phyloP scores from a whole-genome alignment of 805 yeast species.

The Zygoascus tannicola region DNA sequence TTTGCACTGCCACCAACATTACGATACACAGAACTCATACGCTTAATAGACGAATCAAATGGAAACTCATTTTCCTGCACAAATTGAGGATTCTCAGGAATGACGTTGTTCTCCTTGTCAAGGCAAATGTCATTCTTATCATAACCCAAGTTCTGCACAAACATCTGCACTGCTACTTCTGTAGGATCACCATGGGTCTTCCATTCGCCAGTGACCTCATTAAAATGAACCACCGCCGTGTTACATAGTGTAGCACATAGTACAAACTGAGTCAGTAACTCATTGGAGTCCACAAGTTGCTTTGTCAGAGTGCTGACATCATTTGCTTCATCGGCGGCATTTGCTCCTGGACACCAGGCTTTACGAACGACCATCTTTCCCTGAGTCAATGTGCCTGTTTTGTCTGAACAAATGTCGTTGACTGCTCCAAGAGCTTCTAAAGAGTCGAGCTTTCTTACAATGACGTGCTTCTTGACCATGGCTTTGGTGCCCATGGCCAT shows the following conservation, averaged over 20 bases:
- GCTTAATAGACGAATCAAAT: conserved; percentile 63
- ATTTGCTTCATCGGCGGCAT: conserved; percentile 32
- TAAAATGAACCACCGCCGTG: conserved; percentile 54
- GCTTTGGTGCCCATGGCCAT: conserved; percentile 77
- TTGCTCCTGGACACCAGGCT: conserved; percentile 51
- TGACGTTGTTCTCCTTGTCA: background rate
- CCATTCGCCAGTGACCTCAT: conserved; percentile 44
- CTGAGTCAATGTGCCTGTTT: conserved; percentile 74
- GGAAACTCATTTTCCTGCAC: conserved; percentile 58
- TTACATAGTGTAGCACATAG: conserved; percentile 68
- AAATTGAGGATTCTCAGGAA: background rate
- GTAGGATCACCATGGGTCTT: conserved; percentile 84
- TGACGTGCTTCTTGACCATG: conserved; percentile 60
- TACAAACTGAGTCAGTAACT: conserved; percentile 42
- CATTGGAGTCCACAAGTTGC: background rate
- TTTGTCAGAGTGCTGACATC: conserved; percentile 8
- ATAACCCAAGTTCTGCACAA: conserved; percentile 48
- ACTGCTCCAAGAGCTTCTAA: conserved; percentile 73
- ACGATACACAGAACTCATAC: conserved; percentile 57
- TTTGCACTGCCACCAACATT: background rate
- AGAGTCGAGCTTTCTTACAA: conserved; percentile 69
- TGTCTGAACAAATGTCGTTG: conserved; percentile 72
- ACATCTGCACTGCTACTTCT: conserved; percentile 79
- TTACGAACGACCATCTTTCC: conserved; percentile 70
- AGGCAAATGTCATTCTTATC: conserved; percentile 9